Evolutionary conservation across 106 monocot genomes (phyloP), one percentile per base, ranked within the genome.

Genomic region (Dendrobium officinale): DNA sequence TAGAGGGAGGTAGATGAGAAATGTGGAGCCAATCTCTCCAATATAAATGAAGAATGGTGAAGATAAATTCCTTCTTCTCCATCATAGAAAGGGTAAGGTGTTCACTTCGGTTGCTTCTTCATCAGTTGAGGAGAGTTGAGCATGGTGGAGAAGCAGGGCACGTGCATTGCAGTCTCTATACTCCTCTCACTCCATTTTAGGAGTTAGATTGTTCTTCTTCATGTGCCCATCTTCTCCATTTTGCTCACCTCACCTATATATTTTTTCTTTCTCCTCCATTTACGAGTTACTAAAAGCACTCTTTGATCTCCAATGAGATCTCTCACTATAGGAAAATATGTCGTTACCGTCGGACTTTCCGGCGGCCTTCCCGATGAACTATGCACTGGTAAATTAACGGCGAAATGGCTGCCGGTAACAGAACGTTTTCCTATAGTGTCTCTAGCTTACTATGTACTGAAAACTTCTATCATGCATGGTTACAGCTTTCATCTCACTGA

Each of bases 61-160:
- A 51, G 51, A 51, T 37, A 37, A 37, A 37, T 51, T 51, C 51
- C 16, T 13, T 7, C 45, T 51, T 13, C 13, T 51, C 51, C 51
- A 51, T 51, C 13, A 51, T 13, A 51, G 51, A 51, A 3, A 51
- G 51, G 51, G 51, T 51, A 13, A 15, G 51, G 2, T 51, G 16
- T 15, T 1, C 3, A 51, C 37, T 51, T 51, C 15, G 6, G 2
- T n/a, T 31, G 70, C 37, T 33, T 70, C 33, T 33, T 74, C 73
- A 74, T 41, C 68, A 31, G 73, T 31, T 74, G 27, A 74, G 73
- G 73, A 26, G 40, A 27, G 73, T n/a, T 74, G 42, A 26, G 73
- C 73, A 74, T 74, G 43, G 73, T 74, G 73, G 73, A 74, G 73
- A 74, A 74, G 73, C 73, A 74, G 73, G 73, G 73, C 73, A 74